phyloP scores from a whole-genome alignment of 306 rosid species.

The Dryas octopetala region DNA sequence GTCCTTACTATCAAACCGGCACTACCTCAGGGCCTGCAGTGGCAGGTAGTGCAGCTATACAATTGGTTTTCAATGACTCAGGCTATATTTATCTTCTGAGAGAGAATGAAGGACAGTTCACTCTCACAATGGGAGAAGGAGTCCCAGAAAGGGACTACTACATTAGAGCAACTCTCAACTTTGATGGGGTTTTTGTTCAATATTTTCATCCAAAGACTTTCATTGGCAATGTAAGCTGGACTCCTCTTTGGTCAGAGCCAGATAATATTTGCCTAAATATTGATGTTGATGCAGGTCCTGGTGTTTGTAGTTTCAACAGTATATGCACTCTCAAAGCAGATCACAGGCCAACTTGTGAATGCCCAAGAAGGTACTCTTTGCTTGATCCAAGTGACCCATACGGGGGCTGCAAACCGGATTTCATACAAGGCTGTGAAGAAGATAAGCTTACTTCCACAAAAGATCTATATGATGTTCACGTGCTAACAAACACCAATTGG shows the following conservation, averaged over 20 bases:
- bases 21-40: background rate
- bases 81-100: conserved; percentile 36
- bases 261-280: conserved; percentile 9
- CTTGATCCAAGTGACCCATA: conserved; percentile 26
- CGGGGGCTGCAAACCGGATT: conserved; percentile 29
- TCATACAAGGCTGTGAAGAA: conserved; percentile 29
- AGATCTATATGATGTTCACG: conserved; percentile 19
- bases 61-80: conserved; percentile 33
- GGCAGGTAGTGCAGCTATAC: conserved; percentile 11
- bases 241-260: conserved; percentile 7
- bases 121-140: background rate
- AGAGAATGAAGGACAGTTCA: conserved; percentile 12
- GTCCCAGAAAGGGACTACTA: conserved; percentile 21
- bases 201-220: conserved; percentile 36
- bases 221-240: conserved; percentile 18
- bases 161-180: conserved; percentile 43
- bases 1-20: background rate
- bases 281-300: conserved; percentile 1
- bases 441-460: background rate
- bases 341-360: conserved; percentile 31
- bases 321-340: conserved; percentile 31
- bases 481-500: conserved; percentile 33
- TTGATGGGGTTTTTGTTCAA: conserved; percentile 44
- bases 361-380: conserved; percentile 28
- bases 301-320: conserved; percentile 53